phyloP scores from a whole-genome alignment of 108 stramenopile species.

The Nitzschia inconspicua region DNA sequence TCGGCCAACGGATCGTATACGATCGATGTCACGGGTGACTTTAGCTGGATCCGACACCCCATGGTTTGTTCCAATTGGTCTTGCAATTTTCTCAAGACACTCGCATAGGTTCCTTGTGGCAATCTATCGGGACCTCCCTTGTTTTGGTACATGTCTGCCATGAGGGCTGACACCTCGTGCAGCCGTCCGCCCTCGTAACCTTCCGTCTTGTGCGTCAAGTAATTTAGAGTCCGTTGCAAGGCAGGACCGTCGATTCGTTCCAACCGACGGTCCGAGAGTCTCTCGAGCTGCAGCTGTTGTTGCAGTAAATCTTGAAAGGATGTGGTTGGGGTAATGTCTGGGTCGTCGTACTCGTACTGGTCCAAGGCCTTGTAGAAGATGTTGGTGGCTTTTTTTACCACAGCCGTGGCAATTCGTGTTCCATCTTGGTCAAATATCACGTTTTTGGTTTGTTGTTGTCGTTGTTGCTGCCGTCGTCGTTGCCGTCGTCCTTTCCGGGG shows the following conservation, averaged over 20 bases:
- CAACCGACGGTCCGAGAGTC: neutral
- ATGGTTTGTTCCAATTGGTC: too few relatives aligned
- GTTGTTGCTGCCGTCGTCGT: neutral
- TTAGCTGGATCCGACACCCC: too few relatives aligned
- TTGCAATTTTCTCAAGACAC: conserved; percentile 1
- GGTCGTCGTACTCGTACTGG: neutral
- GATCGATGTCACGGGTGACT: too few relatives aligned
- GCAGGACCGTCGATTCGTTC: neutral
- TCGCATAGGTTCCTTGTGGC: conserved; percentile 1
- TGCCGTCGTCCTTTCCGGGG: neutral
- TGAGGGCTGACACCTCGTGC: neutral
- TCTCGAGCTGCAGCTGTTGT: neutral
- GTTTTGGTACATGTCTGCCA: neutral
- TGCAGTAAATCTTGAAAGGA: neutral
- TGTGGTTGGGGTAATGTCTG: neutral
- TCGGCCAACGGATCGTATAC: too few relatives aligned
- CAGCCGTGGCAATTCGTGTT: neutral
- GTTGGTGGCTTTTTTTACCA: neutral
- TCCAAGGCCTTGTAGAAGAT: conserved; percentile 9
- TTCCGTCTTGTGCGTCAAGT: conserved; percentile 18
- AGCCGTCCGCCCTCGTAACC: conserved; percentile 23
- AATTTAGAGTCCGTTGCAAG: conserved; percentile 6
- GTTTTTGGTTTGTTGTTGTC: neutral
- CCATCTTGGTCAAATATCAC: conserved; percentile 5
- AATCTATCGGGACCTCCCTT: conserved; percentile 11